Evolutionary conservation across 495 filamentous ascomycete species (phyloP), one percentile per base, ranked within the genome.

Genomic region (Penicillium roqueforti): DNA sequence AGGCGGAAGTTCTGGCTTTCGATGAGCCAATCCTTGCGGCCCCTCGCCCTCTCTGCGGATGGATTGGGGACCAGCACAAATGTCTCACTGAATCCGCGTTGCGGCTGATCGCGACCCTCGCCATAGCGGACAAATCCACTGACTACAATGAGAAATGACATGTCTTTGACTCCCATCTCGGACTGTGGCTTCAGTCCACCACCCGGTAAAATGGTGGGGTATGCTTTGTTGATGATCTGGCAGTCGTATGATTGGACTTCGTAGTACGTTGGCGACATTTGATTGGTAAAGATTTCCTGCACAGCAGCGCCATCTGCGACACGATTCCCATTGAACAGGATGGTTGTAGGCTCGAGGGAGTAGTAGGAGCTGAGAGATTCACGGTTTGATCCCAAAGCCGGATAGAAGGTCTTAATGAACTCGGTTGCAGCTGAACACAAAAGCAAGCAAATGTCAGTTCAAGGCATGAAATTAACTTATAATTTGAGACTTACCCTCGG

Each of bases 11-110:
- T 90, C 70, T 92, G 87, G 46, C 80, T 88, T 53, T 83, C 78
- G 44, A 92, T 83, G 32, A 92, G 67, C 80, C 84, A 91, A 32
- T 73, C 74, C 53, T 70, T 76, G 51, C 64, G 68, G 42, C 75
- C 76, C 52, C 71, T 75, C 38, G 75, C 69, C 25, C 62, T 72
- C 16, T 78, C 73, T 13, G 76, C 69, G 19, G 84, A 80, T 57
- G 79, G 79, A 62, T 92, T 91, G 19, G 89, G 89, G 26, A 92
- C 85, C 38, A 95, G 69, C 1, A 91, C 77, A 56, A 92, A 84
- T 6, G 74, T 83, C 61, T 95, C 89, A 47, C 81, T 85, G 68
- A 95, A 93, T 6, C 76, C 80, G 51, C 80, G 79, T 64, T 80
- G 78, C 10, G 77, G 74, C 16, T 74, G 78, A 29, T 82, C 76